Conservation (phyloP, 208 protist species). For the Trypanosoma conorhini region DNA sequence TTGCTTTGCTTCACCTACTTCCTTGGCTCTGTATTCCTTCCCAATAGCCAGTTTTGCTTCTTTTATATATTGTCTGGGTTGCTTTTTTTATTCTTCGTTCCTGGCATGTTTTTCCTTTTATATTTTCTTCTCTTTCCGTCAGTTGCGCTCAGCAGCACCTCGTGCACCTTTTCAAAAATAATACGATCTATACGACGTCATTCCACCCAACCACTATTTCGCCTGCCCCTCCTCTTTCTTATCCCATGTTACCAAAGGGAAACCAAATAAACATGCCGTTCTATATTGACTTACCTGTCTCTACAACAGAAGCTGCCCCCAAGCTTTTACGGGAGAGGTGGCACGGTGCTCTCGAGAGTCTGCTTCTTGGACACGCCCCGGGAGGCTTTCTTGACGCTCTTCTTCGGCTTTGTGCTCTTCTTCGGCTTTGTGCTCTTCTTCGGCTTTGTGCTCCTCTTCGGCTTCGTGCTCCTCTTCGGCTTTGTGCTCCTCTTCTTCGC, state of each 20-base stretch:
- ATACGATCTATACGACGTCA: background rate
- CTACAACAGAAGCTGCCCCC: background rate
- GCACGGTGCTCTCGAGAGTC: background rate
- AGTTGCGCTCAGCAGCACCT: background rate
- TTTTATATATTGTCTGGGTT: too few species aligned
- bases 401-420: too few species aligned
- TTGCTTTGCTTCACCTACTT: too few species aligned
- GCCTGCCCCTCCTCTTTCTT: background rate
- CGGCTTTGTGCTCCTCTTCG: conserved; percentile 31
- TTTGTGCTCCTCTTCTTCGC: background rate
- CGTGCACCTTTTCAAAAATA: background rate
- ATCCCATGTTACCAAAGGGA: background rate
- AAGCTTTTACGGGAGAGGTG: background rate
- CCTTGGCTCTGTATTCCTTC: too few species aligned
- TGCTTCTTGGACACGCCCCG: conserved; percentile 6
- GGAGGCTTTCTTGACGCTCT: conserved; percentile 8
- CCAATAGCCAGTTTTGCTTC: too few species aligned
- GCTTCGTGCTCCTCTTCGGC: background rate
- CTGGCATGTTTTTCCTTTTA: too few species aligned
- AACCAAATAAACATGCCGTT: background rate
- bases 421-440: too few species aligned
- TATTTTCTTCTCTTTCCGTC: background rate
- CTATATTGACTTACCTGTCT: background rate
- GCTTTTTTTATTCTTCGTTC: too few species aligned
- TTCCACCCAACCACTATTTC: background rate